Percentiles rank a stretch among this genome's conserved stretches.
Evolutionary conservation across 257 asterid genomes (phyloP).

Genomic region (Solanum pimpinellifolium): DNA sequence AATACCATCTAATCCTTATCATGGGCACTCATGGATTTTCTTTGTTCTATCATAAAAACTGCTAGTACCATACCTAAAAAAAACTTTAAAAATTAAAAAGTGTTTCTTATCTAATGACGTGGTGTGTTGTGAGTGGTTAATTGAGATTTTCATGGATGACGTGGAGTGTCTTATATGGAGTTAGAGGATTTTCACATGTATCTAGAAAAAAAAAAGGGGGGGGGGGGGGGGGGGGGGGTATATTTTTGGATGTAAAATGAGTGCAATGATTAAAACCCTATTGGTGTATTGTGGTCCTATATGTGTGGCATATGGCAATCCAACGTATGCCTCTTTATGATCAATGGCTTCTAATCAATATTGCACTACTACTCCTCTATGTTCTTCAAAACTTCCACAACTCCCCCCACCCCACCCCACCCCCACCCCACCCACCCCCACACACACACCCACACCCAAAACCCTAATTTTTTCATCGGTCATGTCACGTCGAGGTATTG

Average conservation of each 20-base stretch:
- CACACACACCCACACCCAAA: too few relatives aligned
- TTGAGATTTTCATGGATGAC: constrained; percentile 23
- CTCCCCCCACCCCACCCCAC: fast-evolving
- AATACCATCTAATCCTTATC: constrained; percentile 9
- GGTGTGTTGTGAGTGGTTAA: constrained; percentile 14
- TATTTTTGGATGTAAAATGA: constrained; percentile 17
- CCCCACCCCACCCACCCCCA: too few relatives aligned
- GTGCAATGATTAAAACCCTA: constrained; percentile 47
- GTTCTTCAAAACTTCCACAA: neutral
- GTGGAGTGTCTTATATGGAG: constrained; percentile 43
- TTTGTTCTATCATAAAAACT: neutral
- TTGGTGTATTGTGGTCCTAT: constrained; percentile 32
- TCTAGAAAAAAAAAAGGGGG: constrained; percentile 20
- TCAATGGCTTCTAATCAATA: constrained; percentile 24
- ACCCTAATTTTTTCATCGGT: neutral
- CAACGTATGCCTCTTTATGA: constrained; percentile 47
- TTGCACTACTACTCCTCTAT: neutral
- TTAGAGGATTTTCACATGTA: constrained; percentile 43
- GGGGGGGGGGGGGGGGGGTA: neutral
- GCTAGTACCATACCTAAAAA: constrained; percentile 8
- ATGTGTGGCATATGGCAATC: constrained; percentile 42
- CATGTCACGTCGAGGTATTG: neutral
- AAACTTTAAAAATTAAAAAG: neutral
- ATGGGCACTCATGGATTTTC: constrained; percentile 25
- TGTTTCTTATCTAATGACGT: constrained; percentile 43